Evolutionary conservation across 2,329 filamentous ascomycete species (phyloP).

Genomic region (Colletotrichum eleusines): DNA sequence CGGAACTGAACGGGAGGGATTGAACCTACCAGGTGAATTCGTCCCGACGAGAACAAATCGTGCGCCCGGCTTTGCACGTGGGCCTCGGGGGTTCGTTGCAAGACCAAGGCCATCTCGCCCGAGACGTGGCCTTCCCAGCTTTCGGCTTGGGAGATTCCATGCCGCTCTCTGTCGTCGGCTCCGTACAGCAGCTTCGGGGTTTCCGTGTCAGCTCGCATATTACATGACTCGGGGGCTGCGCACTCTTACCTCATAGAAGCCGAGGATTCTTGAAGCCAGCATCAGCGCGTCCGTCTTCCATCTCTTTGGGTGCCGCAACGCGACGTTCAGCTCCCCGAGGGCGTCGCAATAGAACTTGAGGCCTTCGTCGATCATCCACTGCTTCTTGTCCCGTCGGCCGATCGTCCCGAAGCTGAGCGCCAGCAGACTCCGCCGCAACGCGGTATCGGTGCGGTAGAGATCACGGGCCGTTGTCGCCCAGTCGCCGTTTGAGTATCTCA

Average conservation of each 20-base stretch:
- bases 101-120: constrained; percentile 40
- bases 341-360: constrained; percentile 44
- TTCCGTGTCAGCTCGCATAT: constrained; percentile 5
- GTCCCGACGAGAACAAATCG: constrained; percentile 43
- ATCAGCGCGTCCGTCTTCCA: constrained; percentile 38
- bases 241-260: constrained; percentile 44
- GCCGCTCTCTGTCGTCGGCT: constrained; percentile 36
- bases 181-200: constrained; percentile 40
- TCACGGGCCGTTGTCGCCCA: constrained; percentile 44
- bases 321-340: constrained; percentile 36
- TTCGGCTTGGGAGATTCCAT: constrained; percentile 36
- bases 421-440: constrained; percentile 39
- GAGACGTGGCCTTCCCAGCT: constrained; percentile 42
- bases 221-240: background rate
- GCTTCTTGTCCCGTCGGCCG: constrained; percentile 42
- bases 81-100: constrained; percentile 21
- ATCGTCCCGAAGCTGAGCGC: constrained; percentile 44
- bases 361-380: constrained; percentile 42
- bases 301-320: constrained; percentile 15
- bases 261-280: constrained; percentile 35
- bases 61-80: constrained; percentile 41
- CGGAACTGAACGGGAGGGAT: background rate
- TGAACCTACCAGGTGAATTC: constrained; percentile 43
- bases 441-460: constrained; percentile 42
- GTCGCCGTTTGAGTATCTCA: constrained; percentile 36